Evolutionary conservation across 2,329 filamentous ascomycete species (phyloP), one percentile per base, ranked within the genome.

Genomic region (Leptographium radiaticola): DNA sequence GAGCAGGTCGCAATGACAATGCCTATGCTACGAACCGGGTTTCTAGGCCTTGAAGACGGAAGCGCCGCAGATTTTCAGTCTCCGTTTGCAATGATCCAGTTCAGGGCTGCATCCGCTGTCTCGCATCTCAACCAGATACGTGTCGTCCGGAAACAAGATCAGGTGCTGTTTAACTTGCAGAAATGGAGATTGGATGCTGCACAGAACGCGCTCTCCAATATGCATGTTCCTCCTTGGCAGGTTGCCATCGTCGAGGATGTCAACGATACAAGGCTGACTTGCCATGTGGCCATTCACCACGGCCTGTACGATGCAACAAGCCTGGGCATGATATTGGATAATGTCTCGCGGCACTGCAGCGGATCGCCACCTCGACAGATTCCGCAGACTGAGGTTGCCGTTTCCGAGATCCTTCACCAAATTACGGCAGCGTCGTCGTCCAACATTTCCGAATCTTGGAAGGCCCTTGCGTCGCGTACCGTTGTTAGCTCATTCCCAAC

Each of bases 301-400:
- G 86, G 87, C 0, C 71, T 96, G 0, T 96, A 94, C 59, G 90
- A 96, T 69, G 90, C 89, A 0, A 75, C 80, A 43, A 89, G 88
- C 10, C 69, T 96, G 12, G 71, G 78, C 4, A 62, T 73, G 0
- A 74, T 96, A 1, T 67, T 95, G 2, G 62, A 71, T 0, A 79
- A 85, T 59, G 70, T 95, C 13, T 61, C 67, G 2, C 61, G 60
- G 39, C 61, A 66, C 12, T 72, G 77, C 38, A 56, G 62, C 10
- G 65, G 62, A 5, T 56, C 33, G 2, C 5, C 36, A 4, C 13
- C 8, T 6, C 13, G n/a, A 1, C 15, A 52, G 9, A 1, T 31
- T 1, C 12, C 62, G 2, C n/a, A 18, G 1, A 62, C 42, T 0
- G 59, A 70, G 30, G 52, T 59, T 0, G 69, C 64, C 1, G 62